These are phyloP conservation scores for Aspergillus texensis DNA, from an alignment of 2,329 filamentous ascomycete genomes.

Conservation along the genomic window DNA sequence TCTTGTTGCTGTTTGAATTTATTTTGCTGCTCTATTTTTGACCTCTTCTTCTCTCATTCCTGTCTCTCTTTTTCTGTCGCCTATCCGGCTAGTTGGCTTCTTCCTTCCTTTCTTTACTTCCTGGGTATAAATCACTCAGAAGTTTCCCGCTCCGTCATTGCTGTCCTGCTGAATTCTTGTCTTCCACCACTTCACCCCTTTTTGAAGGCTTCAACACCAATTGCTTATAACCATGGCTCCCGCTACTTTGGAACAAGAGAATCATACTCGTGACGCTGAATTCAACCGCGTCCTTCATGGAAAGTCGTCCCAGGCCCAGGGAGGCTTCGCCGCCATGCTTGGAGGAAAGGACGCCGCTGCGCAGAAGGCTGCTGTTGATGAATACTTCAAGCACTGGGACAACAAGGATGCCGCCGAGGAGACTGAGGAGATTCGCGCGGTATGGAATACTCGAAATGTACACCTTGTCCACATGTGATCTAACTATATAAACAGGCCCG, in stretches of 20 bases:
- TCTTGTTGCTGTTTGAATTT: constrained; percentile 1
- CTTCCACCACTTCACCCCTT: constrained; percentile 19
- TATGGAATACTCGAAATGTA: constrained; percentile 42
- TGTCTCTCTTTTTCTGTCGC: constrained; percentile 10
- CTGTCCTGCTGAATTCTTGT: not conserved
- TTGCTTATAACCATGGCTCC: constrained; percentile 52
- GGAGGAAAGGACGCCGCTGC: constrained; percentile 75
- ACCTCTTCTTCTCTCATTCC: constrained; percentile 8
- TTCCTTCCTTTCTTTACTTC: not conserved
- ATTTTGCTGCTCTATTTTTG: constrained; percentile 3
- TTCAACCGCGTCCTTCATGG: constrained; percentile 91
- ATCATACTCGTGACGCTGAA: constrained; percentile 81
- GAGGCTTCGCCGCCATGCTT: constrained; percentile 81
- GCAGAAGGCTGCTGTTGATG: constrained; percentile 79
- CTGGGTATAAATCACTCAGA: not conserved
- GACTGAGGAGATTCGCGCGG: constrained; percentile 79
- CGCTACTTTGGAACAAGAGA: constrained; percentile 72
- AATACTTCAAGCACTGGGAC: constrained; percentile 98
- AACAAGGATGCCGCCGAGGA: constrained; percentile 77
- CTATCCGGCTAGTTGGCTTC: not conserved
- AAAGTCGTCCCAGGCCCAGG: constrained; percentile 67
- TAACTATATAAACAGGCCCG: constrained; percentile 59
- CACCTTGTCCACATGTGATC: not conserved
- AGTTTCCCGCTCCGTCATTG: not conserved
- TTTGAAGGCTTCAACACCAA: constrained; percentile 14